Evolutionary conservation across 164 flowering plant species (phyloP).

Genomic region (Berberis thunbergii): DNA sequence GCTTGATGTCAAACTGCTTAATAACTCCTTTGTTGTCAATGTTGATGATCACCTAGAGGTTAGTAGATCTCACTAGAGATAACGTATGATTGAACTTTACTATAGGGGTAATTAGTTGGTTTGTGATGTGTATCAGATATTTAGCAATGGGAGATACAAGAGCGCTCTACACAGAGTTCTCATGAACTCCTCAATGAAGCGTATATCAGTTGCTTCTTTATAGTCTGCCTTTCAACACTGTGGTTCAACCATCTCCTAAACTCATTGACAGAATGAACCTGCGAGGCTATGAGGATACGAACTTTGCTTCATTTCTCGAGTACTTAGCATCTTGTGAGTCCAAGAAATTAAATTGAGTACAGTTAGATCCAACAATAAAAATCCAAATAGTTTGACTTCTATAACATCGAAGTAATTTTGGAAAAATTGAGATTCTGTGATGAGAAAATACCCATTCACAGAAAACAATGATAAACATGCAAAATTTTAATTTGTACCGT

Average conservation of each 20-base stretch:
- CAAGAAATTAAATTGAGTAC: slow-evolving; percentile 33
- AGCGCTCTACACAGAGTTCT: slow-evolving; percentile 71
- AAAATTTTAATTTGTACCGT: no score
- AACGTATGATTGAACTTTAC: background rate
- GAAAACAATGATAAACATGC: no score
- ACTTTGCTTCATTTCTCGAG: slow-evolving; percentile 50
- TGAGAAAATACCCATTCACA: no score
- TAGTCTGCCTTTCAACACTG: slow-evolving; percentile 35
- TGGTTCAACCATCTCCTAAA: slow-evolving; percentile 41
- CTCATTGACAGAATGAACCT: slow-evolving; percentile 52
- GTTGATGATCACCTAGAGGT: slow-evolving; percentile 87
- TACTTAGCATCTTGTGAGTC: slow-evolving; percentile 52
- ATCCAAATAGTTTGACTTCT: background rate
- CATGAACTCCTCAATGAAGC: slow-evolving; percentile 38
- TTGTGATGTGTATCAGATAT: slow-evolving; percentile 39
- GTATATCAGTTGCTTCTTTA: slow-evolving; percentile 75
- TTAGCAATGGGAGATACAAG: slow-evolving; percentile 86
- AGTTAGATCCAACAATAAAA: background rate
- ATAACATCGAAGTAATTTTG: no score
- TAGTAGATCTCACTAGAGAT: background rate
- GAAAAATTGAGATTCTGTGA: no score
- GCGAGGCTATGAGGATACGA: slow-evolving; percentile 56
- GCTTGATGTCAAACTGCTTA: slow-evolving; percentile 55
- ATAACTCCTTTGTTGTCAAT: slow-evolving; percentile 65
- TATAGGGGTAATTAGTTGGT: background rate